phyloP scores from a whole-genome alignment of 75 land plant genomes.

The Pinus tabuliformis region DNA sequence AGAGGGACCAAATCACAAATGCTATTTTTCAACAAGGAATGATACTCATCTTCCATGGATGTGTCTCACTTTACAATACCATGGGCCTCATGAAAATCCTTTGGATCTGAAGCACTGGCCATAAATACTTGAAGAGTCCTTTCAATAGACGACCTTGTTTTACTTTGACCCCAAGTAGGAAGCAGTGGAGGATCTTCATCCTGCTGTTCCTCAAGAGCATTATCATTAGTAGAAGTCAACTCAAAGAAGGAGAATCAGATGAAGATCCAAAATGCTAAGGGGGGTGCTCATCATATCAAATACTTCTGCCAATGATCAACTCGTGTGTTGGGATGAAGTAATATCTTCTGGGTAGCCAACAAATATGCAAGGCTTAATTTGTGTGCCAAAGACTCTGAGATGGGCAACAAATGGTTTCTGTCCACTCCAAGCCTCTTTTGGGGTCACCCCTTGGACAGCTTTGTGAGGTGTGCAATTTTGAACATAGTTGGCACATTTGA shows the following conservation, averaged over 20 bases:
- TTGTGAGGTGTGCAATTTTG: too few species aligned
- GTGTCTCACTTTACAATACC: neutral
- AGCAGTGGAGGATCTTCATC: neutral
- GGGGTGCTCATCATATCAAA: neutral
- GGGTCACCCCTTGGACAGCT: too few species aligned
- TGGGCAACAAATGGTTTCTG: neutral
- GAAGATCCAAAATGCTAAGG: neutral
- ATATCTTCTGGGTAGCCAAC: neutral
- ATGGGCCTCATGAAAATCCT: neutral
- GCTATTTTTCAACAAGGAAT: neutral
- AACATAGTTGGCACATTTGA: too few species aligned
- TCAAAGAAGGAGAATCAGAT: neutral
- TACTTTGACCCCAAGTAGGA: neutral
- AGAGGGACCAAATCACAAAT: neutral
- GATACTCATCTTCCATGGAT: neutral
- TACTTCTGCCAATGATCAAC: neutral
- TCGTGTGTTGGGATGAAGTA: neutral
- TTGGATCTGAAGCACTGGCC: neutral
- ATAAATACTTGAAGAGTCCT: neutral
- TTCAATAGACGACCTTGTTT: neutral
- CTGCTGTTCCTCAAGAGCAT: neutral
- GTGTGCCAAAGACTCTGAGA: neutral
- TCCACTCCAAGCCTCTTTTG: neutral
- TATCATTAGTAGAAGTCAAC: neutral
- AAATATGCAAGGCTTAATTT: neutral